Conservation (phyloP, 768 basidiomycete genomes). For the Grammothele lineata region DNA sequence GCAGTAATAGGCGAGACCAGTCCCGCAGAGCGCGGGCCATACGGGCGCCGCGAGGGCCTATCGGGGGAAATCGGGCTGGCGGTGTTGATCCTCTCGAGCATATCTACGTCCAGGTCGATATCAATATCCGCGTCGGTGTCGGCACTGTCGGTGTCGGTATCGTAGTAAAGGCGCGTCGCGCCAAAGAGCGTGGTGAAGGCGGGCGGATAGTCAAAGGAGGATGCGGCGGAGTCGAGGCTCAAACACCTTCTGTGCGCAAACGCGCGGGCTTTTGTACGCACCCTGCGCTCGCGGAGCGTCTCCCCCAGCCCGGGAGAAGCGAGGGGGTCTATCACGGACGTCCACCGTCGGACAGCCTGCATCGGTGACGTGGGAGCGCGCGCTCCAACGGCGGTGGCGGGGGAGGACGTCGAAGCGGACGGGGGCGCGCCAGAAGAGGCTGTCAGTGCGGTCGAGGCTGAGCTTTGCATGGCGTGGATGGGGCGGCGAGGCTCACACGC, state of each 20-base stretch:
- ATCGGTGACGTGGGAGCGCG: neutral
- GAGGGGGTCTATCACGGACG: constrained; percentile 9
- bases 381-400: neutral
- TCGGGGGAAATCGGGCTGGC: constrained; percentile 9
- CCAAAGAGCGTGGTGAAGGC: neutral
- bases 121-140: too few relatives aligned
- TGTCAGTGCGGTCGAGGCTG: too few relatives aligned
- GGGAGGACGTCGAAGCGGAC: neutral
- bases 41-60: constrained; percentile 9
- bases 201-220: neutral
- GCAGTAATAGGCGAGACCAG: neutral
- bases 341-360: neutral
- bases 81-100: constrained; percentile 15
- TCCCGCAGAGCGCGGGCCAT: constrained; percentile 13
- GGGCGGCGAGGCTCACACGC: too few relatives aligned
- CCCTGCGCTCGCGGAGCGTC: constrained; percentile 3
- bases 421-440: too few relatives aligned
- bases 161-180: too few relatives aligned
- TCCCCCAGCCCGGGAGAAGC: neutral
- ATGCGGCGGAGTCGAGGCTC: neutral
- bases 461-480: too few relatives aligned
- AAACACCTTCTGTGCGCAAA: neutral
- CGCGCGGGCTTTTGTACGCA: constrained; percentile 7
- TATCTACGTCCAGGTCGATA: neutral
- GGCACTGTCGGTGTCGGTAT: too few relatives aligned